Base-by-base conservation (phyloP, 306 rosid species). In the Adenanthera pavonina region DNA sequence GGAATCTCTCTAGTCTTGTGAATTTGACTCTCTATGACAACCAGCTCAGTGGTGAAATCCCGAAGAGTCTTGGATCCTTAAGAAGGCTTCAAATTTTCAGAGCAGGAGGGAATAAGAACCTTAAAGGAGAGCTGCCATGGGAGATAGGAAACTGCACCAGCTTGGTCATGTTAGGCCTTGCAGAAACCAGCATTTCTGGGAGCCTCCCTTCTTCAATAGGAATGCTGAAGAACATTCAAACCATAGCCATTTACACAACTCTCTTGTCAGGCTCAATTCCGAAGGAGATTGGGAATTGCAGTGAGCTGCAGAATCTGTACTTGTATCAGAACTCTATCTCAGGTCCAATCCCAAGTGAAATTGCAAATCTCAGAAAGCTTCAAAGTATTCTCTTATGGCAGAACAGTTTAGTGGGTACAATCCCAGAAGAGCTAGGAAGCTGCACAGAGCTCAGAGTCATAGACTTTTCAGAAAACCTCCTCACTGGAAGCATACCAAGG, bases 131-230 rank as follows among this genome's bases (percentile, higher is more conserved):
- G 84, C 76, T 96, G 33, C 99, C 99, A 53, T 82, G 87, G 87
- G 99, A 89, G 82, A 93, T 96, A 77, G 98, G 97, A 77, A 92
- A 90, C 88, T 96, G 99, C 92, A 91, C 89, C 72, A 87, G 68
- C 76, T 87, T 96, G 91, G 79, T 87, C 81, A 72, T 89, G 82
- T 84, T 96, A 83, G 99, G 99, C 84, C 87, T 96, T 46, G 94
- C 99, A 47, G 99, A 92, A 80, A 92, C 94, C 74, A 88, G 98
- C 88, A 89, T 96, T 86, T 88, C 97, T 1, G 98, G 99, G 30
- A 73, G 76, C 57, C 82, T 96, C 73, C 99, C 99, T 77, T 82
- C 98, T 10, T 87, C 99, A 10, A 96, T 96, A 30, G 89, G 92
- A 81, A 85, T 69, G 89, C 90, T 96, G 71, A 88, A 77, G 71